Percentiles rank a stretch among this genome's conserved stretches.
Conservation (phyloP, 306 rosid species). For the Dalbergia cochinchinensis region DNA sequence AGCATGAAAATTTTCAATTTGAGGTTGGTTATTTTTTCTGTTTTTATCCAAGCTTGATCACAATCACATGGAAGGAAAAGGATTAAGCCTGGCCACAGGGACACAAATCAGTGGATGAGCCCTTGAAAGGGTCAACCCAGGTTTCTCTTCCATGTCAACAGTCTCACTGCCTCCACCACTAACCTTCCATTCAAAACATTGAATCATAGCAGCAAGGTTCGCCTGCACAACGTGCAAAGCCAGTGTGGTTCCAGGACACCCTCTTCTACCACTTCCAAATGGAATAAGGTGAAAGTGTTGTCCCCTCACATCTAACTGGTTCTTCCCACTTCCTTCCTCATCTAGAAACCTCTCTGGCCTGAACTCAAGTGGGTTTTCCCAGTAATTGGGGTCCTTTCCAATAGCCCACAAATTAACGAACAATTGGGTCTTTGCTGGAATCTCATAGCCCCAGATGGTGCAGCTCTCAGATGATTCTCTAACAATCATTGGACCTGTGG, state of each 20-base stretch:
- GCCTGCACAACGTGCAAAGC: conserved; percentile 74
- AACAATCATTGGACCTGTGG: conserved; percentile 71
- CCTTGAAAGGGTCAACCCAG: conserved; percentile 73
- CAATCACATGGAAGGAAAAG: conserved; percentile 55
- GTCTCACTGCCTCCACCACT: conserved; percentile 25
- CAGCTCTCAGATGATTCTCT: conserved; percentile 67
- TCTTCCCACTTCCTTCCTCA: conserved; percentile 53
- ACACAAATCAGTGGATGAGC: conserved; percentile 67
- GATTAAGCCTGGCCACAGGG: conserved; percentile 53
- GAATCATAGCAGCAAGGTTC: conserved; percentile 73
- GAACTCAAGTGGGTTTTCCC: conserved; percentile 80
- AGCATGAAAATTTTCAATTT: conserved; percentile 8
- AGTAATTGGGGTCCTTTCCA: conserved; percentile 75
- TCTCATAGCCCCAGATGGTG: conserved; percentile 64
- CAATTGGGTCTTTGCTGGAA: conserved; percentile 71
- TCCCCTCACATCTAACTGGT: conserved; percentile 70
- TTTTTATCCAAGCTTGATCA: background rate
- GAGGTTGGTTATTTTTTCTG: background rate
- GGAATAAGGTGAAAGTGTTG: conserved; percentile 77
- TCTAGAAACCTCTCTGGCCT: conserved; percentile 71
- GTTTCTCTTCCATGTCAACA: conserved; percentile 74
- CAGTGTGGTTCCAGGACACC: conserved; percentile 82
- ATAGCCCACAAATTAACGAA: conserved; percentile 82
- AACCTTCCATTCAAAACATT: conserved; percentile 80
- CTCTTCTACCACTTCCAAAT: conserved; percentile 92